Percentiles rank a stretch among this genome's conserved stretches.
These are phyloP conservation scores for Penicillium fuscoglaucum DNA, from an alignment of 2,329 filamentous ascomycete species.

Conservation along the genomic window DNA sequence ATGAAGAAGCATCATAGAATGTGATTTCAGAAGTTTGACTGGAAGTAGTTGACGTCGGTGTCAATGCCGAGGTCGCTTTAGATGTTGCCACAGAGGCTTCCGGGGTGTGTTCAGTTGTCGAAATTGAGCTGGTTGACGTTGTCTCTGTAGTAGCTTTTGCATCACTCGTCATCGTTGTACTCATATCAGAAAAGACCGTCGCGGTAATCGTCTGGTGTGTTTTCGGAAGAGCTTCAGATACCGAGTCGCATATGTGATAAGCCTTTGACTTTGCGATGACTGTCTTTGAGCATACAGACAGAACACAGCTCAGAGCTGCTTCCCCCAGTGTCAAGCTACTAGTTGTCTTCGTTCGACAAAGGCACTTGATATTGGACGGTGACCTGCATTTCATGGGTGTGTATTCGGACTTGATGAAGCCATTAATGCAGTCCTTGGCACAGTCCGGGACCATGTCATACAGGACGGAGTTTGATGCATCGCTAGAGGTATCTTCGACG, in stretches of 20 bases:
- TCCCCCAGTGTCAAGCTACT: constrained; percentile 71
- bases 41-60: constrained; percentile 15
- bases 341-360: constrained; percentile 61
- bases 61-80: constrained; percentile 2
- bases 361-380: constrained; percentile 58
- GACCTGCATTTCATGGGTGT: constrained; percentile 41
- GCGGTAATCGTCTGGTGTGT: constrained; percentile 42
- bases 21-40: constrained; percentile 17
- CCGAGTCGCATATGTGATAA: constrained; percentile 57
- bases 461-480: constrained; percentile 31
- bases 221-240: constrained; percentile 35
- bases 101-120: not conserved
- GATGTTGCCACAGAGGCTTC: not conserved
- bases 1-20: constrained; percentile 19
- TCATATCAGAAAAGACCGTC: constrained; percentile 28
- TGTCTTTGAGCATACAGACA: constrained; percentile 55
- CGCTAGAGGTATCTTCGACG: constrained; percentile 15
- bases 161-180: constrained; percentile 8
- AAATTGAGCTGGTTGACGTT: constrained; percentile 7
- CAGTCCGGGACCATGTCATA: constrained; percentile 57
- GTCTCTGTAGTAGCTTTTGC: constrained; percentile 4
- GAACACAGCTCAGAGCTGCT: constrained; percentile 66
- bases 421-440: constrained; percentile 60
- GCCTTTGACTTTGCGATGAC: constrained; percentile 49
- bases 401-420: constrained; percentile 64